These are phyloP conservation scores for Solanum pimpinellifolium DNA, from an alignment of 257 asterid genomes.

Conservation along the genomic window DNA sequence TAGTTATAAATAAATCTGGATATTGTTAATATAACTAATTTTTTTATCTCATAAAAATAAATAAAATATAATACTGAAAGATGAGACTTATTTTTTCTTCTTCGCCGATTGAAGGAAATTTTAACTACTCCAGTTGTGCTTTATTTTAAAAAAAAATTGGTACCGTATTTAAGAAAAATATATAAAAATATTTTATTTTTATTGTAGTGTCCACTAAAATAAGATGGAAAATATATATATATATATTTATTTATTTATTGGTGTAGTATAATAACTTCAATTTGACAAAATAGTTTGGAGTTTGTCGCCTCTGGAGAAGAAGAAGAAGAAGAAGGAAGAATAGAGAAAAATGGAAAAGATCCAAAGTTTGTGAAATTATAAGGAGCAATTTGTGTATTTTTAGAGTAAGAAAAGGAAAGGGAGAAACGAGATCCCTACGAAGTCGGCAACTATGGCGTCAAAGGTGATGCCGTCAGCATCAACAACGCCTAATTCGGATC, in stretches of 20 bases:
- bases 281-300: neutral
- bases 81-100: no score
- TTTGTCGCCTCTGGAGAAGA: neutral
- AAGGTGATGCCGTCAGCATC: constrained; percentile 91
- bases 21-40: no score
- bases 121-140: no score
- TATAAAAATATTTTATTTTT: no score
- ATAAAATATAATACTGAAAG: neutral
- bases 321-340: neutral
- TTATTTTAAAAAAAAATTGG: no score
- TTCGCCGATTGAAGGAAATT: no score
- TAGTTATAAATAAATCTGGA: no score
- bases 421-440: neutral
- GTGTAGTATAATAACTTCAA: neutral
- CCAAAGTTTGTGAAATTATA: neutral
- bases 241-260: no score
- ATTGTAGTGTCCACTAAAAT: neutral
- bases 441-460: constrained; percentile 71
- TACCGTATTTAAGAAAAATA: no score
- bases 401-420: neutral
- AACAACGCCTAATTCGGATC: constrained; percentile 81
- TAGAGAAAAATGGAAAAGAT: neutral
- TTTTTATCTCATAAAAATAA: no score
- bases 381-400: neutral
- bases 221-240: no score